phyloP scores from a whole-genome alignment of 2,329 filamentous ascomycete genomes.

The Mollisiaceae sp. region DNA sequence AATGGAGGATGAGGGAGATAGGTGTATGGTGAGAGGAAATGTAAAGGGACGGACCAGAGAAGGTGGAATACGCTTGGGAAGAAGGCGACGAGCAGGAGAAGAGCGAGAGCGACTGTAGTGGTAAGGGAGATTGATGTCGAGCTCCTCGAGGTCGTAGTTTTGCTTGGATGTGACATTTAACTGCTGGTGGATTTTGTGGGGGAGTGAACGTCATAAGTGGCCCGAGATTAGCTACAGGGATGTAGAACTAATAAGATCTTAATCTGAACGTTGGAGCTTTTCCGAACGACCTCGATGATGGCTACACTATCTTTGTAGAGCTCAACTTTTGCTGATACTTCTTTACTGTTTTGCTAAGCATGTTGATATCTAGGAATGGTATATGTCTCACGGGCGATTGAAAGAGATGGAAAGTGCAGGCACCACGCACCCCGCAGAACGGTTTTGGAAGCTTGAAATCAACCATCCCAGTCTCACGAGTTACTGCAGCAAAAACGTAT shows the following conservation, averaged over 20 bases:
- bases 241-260: background rate
- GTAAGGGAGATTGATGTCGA: constrained; percentile 35
- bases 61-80: constrained; percentile 60
- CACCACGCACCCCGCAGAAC: too few relatives aligned
- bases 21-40: constrained; percentile 43
- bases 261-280: background rate
- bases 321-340: background rate
- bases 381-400: background rate
- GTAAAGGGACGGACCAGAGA: constrained; percentile 55
- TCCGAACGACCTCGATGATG: background rate
- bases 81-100: constrained; percentile 56
- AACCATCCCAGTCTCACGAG: background rate
- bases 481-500: background rate
- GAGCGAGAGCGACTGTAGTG: constrained; percentile 51
- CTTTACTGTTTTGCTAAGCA: background rate
- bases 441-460: too few relatives aligned
- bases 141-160: constrained; percentile 21
- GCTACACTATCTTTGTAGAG: background rate
- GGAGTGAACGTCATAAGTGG: constrained; percentile 19
- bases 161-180: constrained; percentile 30
- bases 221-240: background rate
- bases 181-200: constrained; percentile 14
- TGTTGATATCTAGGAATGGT: background rate
- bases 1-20: constrained; percentile 38
- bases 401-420: background rate